These are phyloP conservation scores for Calonectria hawksworthii DNA, from an alignment of 2,329 filamentous ascomycete species.

Conservation along the genomic window DNA sequence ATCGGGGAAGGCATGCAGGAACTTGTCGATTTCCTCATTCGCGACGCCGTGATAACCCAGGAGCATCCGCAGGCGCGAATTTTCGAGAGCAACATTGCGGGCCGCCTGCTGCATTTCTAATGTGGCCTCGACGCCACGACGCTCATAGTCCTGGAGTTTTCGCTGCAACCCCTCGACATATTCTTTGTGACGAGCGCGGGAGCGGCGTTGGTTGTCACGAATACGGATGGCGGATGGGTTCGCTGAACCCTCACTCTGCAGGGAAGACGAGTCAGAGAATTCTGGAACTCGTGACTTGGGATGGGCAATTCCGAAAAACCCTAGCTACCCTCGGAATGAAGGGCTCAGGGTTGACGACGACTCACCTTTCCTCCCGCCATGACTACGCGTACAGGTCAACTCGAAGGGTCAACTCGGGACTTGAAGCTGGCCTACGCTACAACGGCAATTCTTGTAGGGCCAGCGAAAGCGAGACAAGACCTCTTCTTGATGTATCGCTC, in stretches of 20 bases:
- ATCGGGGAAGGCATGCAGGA: slow-evolving; percentile 53
- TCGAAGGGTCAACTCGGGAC: slow-evolving; percentile 38
- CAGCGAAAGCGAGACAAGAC: slow-evolving; percentile 42
- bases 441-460: slow-evolving; percentile 37
- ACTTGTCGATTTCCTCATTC: slow-evolving; percentile 56
- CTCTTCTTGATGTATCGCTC: slow-evolving; percentile 46
- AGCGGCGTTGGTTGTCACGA: slow-evolving; percentile 68
- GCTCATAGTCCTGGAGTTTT: slow-evolving; percentile 62
- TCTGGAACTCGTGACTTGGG: slow-evolving; percentile 9
- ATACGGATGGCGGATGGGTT: slow-evolving; percentile 56
- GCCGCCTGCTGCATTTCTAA: slow-evolving; percentile 68
- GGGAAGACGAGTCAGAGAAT: slow-evolving; percentile 39
- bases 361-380: slow-evolving; percentile 49
- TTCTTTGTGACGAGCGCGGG: slow-evolving; percentile 64
- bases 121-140: slow-evolving; percentile 62
- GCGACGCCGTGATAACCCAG: slow-evolving; percentile 56
- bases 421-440: slow-evolving; percentile 40
- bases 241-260: slow-evolving; percentile 44
- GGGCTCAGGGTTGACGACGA: slow-evolving; percentile 29
- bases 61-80: slow-evolving; percentile 59
- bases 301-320: slow-evolving; percentile 25
- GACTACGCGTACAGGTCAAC: slow-evolving; percentile 38
- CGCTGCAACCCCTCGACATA: slow-evolving; percentile 63
- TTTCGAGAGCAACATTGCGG: slow-evolving; percentile 63
- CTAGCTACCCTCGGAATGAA: slow-evolving; percentile 19